A percentile compares a stretch with the other conserved stretches of the same genome.
Evolutionary conservation across 352 stramenopile genomes (phyloP).

Genomic region (Phytophthora melonis): DNA sequence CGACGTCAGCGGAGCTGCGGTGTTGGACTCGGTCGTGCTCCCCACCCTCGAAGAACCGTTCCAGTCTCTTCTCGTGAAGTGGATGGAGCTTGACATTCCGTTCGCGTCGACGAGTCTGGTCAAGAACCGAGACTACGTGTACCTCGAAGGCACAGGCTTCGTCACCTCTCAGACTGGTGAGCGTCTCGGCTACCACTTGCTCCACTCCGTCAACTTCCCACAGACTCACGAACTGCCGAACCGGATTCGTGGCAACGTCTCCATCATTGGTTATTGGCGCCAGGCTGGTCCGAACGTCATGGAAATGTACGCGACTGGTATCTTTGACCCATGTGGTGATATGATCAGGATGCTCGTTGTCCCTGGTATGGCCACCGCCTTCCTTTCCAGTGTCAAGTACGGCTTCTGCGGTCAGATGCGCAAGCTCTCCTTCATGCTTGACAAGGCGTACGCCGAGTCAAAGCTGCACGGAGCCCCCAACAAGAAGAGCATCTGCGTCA

Average conservation of each 20-base stretch:
- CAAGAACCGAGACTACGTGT: constrained; percentile 45
- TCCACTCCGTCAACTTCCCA: constrained; percentile 48
- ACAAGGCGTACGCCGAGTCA: constrained; percentile 25
- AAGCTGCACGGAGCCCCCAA: constrained; percentile 23
- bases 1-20: constrained; percentile 21
- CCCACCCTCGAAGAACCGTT: constrained; percentile 37
- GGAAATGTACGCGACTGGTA: constrained; percentile 40
- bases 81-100: constrained; percentile 36
- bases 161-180: constrained; percentile 35
- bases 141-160: constrained; percentile 40
- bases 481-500: constrained; percentile 28
- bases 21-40: constrained; percentile 36
- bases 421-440: constrained; percentile 39
- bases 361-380: constrained; percentile 25
- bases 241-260: constrained; percentile 46
- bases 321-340: constrained; percentile 38
- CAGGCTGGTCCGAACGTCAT: constrained; percentile 34
- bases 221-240: constrained; percentile 35
- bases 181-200: constrained; percentile 42
- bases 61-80: constrained; percentile 38
- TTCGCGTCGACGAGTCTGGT: constrained; percentile 27
- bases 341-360: constrained; percentile 35
- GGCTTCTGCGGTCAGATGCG: constrained; percentile 30
- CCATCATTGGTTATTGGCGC: constrained; percentile 42
- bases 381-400: constrained; percentile 38